Percentiles rank a stretch among this genome's conserved stretches.
phyloP scores from a whole-genome alignment of 2,329 filamentous ascomycete genomes.

The Fonsecaea multimorphosa region DNA sequence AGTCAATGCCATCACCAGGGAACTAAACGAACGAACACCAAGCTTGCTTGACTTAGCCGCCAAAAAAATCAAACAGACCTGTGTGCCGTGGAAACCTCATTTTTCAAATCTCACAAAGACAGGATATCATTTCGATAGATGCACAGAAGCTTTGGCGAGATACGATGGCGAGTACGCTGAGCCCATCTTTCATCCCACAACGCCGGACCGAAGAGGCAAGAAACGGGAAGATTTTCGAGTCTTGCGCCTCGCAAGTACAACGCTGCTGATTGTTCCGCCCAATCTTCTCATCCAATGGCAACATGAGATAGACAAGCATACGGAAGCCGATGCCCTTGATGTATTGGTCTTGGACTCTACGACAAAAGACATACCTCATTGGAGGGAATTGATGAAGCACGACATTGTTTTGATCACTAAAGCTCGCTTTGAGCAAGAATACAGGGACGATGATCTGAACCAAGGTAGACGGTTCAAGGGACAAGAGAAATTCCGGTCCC shows the following conservation, averaged over 20 bases:
- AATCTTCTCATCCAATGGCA: conserved; percentile 87
- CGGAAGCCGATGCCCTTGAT: conserved; percentile 62
- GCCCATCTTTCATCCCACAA: conserved; percentile 51
- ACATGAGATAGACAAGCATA: conserved; percentile 79
- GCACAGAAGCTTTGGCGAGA: conserved; percentile 62
- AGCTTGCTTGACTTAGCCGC: conserved; percentile 79
- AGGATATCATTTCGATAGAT: conserved; percentile 61
- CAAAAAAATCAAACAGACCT: conserved; percentile 67
- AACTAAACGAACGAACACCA: conserved; percentile 58
- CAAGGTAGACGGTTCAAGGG: conserved; percentile 55
- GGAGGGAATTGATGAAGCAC: conserved; percentile 65
- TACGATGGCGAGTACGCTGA: conserved; percentile 67
- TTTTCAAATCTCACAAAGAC: conserved; percentile 60
- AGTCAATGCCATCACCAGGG: conserved; percentile 49
- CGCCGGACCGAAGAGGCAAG: conserved; percentile 45
- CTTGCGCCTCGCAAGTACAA: conserved; percentile 71
- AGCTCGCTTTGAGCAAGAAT: conserved; percentile 73
- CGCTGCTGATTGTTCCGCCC: conserved; percentile 78
- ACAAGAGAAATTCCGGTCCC: conserved; percentile 59
- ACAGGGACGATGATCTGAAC: conserved; percentile 58
- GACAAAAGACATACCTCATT: conserved; percentile 61
- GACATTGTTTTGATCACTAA: conserved; percentile 82
- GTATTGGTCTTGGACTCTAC: conserved; percentile 67
- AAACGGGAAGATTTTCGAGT: conserved; percentile 39
- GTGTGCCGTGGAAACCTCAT: conserved; percentile 72